Conservation (phyloP, 495 filamentous ascomycete species). For the Sordaria brevicollis region DNA sequence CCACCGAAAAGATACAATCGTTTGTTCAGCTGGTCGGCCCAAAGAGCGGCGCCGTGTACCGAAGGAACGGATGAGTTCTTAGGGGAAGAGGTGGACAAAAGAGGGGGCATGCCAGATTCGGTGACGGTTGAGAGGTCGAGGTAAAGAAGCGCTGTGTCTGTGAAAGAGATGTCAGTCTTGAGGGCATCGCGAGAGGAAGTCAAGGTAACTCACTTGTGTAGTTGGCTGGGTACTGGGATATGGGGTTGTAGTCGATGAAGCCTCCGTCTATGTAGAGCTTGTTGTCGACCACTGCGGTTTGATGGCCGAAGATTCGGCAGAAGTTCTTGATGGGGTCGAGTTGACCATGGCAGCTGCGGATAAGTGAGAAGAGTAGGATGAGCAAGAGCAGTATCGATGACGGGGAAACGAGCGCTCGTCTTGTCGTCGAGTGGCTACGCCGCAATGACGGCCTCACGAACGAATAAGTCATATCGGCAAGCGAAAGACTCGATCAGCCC, state of each 20-base stretch:
- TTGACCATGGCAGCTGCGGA: not conserved
- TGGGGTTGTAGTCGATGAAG: conserved; percentile 34
- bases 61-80: conserved; percentile 38
- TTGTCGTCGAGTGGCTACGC: not conserved
- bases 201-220: conserved; percentile 33
- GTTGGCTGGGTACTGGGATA: conserved; percentile 34
- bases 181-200: not conserved
- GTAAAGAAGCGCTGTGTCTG: conserved; percentile 36
- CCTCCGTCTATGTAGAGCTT: conserved; percentile 47
- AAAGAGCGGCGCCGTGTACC: conserved; percentile 36
- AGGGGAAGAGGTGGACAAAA: conserved; percentile 34
- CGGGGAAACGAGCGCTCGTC: not conserved
- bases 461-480: not conserved
- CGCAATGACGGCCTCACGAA: not conserved
- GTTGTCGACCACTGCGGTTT: conserved; percentile 39
- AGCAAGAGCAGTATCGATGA: not conserved
- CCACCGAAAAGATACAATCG: conserved; percentile 44
- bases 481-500: not conserved
- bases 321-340: conserved; percentile 36
- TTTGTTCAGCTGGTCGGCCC: conserved; percentile 44
- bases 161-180: not conserved
- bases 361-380: not conserved
- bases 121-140: conserved; percentile 33
- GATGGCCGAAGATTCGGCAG: conserved; percentile 40
- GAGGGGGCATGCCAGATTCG: conserved; percentile 35